phyloP scores from a whole-genome alignment of 1,139 yeast species.

The Geotrichum macrosporum region DNA sequence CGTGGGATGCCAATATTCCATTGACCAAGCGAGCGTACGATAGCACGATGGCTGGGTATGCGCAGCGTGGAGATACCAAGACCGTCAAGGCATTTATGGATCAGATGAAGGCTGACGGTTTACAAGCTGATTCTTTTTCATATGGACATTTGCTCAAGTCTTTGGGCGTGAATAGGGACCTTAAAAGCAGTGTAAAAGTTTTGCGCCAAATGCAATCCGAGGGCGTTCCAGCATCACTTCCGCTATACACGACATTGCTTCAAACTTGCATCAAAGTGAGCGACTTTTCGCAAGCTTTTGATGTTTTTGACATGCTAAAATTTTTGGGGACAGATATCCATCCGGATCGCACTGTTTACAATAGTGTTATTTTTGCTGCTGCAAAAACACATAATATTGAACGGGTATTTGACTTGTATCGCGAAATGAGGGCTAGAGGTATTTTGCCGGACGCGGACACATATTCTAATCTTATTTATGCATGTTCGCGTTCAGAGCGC shows the following conservation, averaged over 20 bases:
- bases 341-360: slow-evolving; percentile 67
- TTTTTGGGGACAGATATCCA: slow-evolving; percentile 59
- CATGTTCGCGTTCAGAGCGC: slow-evolving; percentile 56
- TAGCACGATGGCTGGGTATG: slow-evolving; percentile 37
- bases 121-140: slow-evolving; percentile 41
- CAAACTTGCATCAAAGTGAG: slow-evolving; percentile 57
- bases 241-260: slow-evolving; percentile 58
- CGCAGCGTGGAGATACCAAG: slow-evolving; percentile 31
- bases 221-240: slow-evolving; percentile 53
- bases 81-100: slow-evolving; percentile 37
- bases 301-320: slow-evolving; percentile 80
- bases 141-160: slow-evolving; percentile 47
- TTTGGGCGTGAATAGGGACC: slow-evolving; percentile 38
- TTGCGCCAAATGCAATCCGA: slow-evolving; percentile 48
- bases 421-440: slow-evolving; percentile 54
- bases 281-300: slow-evolving; percentile 58
- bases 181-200: slow-evolving; percentile 30
- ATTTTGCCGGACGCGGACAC: slow-evolving; percentile 45
- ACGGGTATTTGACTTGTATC: slow-evolving; percentile 67
- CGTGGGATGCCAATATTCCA: slow-evolving; percentile 27
- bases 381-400: slow-evolving; percentile 61
- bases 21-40: slow-evolving; percentile 32
- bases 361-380: slow-evolving; percentile 64
- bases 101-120: slow-evolving; percentile 35
- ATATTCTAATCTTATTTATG: slow-evolving; percentile 62